Conservation (phyloP, 805 yeast genomes). For the Cyberlindnera galapagoensis region DNA sequence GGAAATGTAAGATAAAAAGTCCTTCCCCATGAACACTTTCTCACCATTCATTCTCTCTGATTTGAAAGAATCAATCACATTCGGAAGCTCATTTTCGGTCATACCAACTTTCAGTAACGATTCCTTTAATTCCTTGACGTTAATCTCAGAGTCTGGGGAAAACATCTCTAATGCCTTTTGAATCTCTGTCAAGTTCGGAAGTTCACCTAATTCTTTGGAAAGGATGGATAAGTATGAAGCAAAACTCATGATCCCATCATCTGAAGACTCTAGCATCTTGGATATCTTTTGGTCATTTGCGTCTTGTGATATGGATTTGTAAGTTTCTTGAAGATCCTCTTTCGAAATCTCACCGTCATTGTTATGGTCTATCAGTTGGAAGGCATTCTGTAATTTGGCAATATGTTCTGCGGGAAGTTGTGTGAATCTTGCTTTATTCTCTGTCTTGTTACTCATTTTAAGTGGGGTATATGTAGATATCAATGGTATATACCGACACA, state of each 20-base stretch:
- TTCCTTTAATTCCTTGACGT: conserved; percentile 41
- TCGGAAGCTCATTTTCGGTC: conserved; percentile 38
- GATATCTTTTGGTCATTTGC: conserved; percentile 35
- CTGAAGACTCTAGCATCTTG: conserved; percentile 34
- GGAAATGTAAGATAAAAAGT: conserved; percentile 44
- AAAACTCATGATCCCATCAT: conserved; percentile 39
- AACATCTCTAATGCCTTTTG: conserved; percentile 55
- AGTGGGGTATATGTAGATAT: no score
- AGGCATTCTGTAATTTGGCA: conserved; percentile 62
- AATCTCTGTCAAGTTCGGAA: conserved; percentile 48
- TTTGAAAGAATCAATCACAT: conserved; percentile 48
- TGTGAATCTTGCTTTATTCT: no score
- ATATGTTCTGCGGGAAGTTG: conserved; percentile 57
- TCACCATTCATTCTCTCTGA: conserved; percentile 50
- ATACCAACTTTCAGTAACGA: conserved; percentile 41
- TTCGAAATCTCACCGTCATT: conserved; percentile 60
- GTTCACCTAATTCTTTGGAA: conserved; percentile 45
- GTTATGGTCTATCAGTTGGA: conserved; percentile 75
- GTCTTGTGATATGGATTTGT: conserved; percentile 45
- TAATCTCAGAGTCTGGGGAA: conserved; percentile 35
- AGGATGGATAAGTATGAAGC: conserved; percentile 60
- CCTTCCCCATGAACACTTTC: conserved; percentile 50
- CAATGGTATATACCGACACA: no score
- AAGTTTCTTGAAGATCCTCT: conserved; percentile 48
- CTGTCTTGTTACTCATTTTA: no score